Base-by-base conservation (phyloP, 352 stramenopile species). In the Pythium phragmiticola region DNA sequence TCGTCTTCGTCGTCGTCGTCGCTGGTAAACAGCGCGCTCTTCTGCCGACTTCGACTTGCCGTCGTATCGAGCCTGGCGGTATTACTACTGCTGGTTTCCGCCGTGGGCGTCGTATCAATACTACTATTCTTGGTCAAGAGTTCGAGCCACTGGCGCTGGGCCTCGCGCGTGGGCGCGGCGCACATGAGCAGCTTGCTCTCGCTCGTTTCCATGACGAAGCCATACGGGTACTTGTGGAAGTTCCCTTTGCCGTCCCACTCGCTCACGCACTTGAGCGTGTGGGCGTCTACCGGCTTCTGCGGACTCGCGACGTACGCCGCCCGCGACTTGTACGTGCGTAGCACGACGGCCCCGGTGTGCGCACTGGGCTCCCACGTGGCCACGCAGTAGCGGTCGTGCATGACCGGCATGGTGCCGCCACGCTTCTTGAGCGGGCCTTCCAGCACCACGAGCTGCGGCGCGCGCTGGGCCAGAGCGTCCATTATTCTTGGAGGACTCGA, bases 301-400 rank as follows among this genome's bases (percentile, higher is more conserved):
- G 80, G 76, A n/a, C 76, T 66, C 33, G 72, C 70, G 41, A 70
- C 53, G 65, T 86, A 90, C 21, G 47, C 63, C 30, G 70, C 69
- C 19, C 70, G 65, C 43, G 54, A 78, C 72, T 92, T 91, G 74
- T 88, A 94, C 57, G 79, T 86, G 28, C 82, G 80, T 65, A 94
- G 55, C 58, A 90, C 72, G n/a, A 90, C 73, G 58, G 70, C 84
- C 62, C 80, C 81, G 51, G 19, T 42, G 37, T 57, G 30, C 21
- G 9, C 4, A 17, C 21, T 66, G 28, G 59, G 19, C 49, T 88
- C 80, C 71, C 71, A 87, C 71, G 78, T 84, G n/a, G 82, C 81
- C 50, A 92, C 82, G 60, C 84, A 92, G 68, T 94, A 94, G 41
- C 84, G 80, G 58, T 90, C 78, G 60, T 82, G 84, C 86, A 94